Conservation (phyloP, 2,329 filamentous ascomycete genomes). For the Fusarium sp. region DNA sequence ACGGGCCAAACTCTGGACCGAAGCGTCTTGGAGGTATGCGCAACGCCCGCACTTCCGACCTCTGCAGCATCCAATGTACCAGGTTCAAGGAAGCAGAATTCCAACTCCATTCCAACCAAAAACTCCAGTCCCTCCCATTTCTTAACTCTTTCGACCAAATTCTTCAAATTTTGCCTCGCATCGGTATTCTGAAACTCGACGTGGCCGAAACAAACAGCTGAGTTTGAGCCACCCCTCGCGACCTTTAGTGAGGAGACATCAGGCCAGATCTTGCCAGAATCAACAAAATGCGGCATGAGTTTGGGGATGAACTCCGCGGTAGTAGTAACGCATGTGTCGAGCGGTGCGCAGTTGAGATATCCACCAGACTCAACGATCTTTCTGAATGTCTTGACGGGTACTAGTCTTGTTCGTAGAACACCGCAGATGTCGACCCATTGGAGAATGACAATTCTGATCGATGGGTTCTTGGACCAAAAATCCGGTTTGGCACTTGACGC, state of each 20-base stretch:
- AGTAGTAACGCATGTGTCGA: constrained; percentile 9
- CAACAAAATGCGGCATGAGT: background rate
- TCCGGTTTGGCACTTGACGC: background rate
- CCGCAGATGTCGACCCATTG: constrained; percentile 26
- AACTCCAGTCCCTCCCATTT: background rate
- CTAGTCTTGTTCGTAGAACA: background rate
- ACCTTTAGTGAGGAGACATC: background rate
- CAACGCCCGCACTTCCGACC: background rate
- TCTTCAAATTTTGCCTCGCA: background rate
- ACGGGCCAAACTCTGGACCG: constrained; percentile 2
- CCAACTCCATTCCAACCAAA: constrained; percentile 8
- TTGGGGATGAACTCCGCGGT: constrained; percentile 2
- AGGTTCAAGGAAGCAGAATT: constrained; percentile 5
- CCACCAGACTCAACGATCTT: background rate
- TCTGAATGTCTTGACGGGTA: background rate
- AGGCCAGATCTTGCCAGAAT: background rate
- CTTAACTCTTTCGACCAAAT: background rate
- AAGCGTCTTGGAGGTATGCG: background rate
- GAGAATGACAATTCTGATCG: background rate
- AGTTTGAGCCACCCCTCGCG: background rate
- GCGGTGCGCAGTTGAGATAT: background rate
- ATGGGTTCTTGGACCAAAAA: background rate
- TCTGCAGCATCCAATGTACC: background rate
- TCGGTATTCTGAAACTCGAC: constrained; percentile 7
- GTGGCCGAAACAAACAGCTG: background rate